Percentiles rank a stretch among this genome's conserved stretches.
phyloP scores from a whole-genome alignment of 108 stramenopile species.

The Pseudonitzschia multistriata region DNA sequence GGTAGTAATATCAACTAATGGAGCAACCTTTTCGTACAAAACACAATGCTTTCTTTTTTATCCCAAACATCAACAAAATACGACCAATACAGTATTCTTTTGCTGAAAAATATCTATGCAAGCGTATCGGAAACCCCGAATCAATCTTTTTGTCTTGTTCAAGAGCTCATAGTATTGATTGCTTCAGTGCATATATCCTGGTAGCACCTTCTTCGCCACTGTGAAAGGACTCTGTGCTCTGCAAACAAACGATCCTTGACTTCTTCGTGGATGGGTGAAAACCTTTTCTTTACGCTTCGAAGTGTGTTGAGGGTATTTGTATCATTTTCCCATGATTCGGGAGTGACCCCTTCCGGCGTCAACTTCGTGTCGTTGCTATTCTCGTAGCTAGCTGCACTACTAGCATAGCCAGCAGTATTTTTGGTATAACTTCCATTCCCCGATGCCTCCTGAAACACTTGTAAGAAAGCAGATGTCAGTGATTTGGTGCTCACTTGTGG shows the following conservation, averaged over 20 bases:
- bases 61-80: too few relatives aligned
- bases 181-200: neutral
- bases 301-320: constrained; percentile 37
- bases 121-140: neutral
- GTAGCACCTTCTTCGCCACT: constrained; percentile 57
- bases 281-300: constrained; percentile 40
- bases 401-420: neutral
- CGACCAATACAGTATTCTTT: too few relatives aligned
- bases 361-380: neutral
- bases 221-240: constrained; percentile 64
- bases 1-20: too few relatives aligned
- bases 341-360: too few relatives aligned
- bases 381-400: neutral
- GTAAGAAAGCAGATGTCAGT: constrained; percentile 8
- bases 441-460: constrained; percentile 16
- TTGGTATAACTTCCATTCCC: neutral
- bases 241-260: constrained; percentile 54
- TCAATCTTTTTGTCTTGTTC: neutral
- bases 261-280: constrained; percentile 56
- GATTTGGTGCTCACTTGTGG: constrained; percentile 16
- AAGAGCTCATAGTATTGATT: too few relatives aligned
- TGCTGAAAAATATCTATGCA: too few relatives aligned
- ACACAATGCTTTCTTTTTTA: too few relatives aligned
- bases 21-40: too few relatives aligned
- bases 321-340: neutral